Conservation (phyloP, 345 rosid genomes). For the Eucalyptus decipiens region DNA sequence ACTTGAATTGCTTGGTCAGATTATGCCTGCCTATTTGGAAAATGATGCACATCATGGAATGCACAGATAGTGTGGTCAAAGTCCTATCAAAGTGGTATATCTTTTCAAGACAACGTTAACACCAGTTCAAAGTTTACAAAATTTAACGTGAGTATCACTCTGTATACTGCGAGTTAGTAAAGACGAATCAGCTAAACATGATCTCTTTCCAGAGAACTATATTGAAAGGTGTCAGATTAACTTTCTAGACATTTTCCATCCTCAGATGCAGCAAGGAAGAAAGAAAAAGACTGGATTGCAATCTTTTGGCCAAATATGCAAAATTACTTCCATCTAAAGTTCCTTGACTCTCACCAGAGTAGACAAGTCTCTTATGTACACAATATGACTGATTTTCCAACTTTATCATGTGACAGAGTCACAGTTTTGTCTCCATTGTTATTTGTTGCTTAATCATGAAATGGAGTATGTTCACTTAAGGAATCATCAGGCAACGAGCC, state of each 20-base stretch:
- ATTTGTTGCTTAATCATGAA: background rate
- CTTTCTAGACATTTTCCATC: background rate
- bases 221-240: background rate
- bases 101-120: background rate
- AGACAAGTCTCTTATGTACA: background rate
- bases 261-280: background rate
- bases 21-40: background rate
- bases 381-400: background rate
- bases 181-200: background rate
- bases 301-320: background rate
- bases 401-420: background rate
- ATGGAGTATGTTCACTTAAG: background rate
- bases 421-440: background rate
- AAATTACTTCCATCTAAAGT: background rate
- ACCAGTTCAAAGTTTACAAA: background rate
- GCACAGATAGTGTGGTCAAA: background rate
- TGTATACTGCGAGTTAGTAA: background rate
- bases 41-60: background rate
- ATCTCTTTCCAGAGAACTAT: background rate
- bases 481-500: background rate
- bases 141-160: background rate
- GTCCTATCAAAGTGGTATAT: background rate
- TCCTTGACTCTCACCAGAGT: background rate
- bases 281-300: background rate
- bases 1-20: background rate